Conservation (phyloP, 2,329 filamentous ascomycete genomes). For the Cercospora sp. region DNA sequence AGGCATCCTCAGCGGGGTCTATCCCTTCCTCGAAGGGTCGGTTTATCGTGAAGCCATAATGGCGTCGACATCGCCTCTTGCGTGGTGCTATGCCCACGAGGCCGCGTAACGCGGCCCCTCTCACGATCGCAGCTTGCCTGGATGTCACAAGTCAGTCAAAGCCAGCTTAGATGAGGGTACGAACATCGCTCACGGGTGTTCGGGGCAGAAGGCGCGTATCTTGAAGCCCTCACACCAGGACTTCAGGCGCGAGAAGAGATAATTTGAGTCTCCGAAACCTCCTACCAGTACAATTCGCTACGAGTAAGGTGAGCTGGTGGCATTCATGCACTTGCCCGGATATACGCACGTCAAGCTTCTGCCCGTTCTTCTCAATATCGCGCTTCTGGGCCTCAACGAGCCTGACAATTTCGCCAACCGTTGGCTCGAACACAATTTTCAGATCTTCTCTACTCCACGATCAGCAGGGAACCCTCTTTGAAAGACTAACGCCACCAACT, state of each 20-base stretch:
- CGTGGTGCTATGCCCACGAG: conserved; percentile 20
- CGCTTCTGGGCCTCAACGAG: conserved; percentile 10
- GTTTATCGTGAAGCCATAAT: conserved; percentile 16
- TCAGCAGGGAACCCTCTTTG: too few species aligned
- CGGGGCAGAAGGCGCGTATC: conserved; percentile 12
- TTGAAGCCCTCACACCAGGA: conserved; percentile 15
- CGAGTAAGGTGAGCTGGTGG: not conserved
- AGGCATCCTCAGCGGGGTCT: conserved; percentile 12
- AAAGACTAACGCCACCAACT: not conserved
- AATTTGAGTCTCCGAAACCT: conserved; percentile 22
- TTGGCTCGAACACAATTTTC: conserved; percentile 13
- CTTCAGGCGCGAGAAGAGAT: conserved; percentile 13
- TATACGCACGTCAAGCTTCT: not conserved
- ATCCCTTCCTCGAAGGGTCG: conserved; percentile 15
- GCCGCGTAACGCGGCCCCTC: conserved; percentile 22
- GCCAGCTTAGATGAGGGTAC: not conserved
- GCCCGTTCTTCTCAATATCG: not conserved
- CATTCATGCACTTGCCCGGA: too few species aligned
- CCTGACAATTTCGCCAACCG: conserved; percentile 10
- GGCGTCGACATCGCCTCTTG: conserved; percentile 17
- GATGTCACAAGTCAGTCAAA: not conserved
- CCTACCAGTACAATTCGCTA: conserved; percentile 21
- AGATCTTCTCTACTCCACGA: conserved; percentile 7
- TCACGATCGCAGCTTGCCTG: conserved; percentile 22
- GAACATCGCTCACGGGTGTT: conserved; percentile 16